Base-by-base conservation (phyloP, 352 stramenopile species). In the Globisporangium solare region DNA sequence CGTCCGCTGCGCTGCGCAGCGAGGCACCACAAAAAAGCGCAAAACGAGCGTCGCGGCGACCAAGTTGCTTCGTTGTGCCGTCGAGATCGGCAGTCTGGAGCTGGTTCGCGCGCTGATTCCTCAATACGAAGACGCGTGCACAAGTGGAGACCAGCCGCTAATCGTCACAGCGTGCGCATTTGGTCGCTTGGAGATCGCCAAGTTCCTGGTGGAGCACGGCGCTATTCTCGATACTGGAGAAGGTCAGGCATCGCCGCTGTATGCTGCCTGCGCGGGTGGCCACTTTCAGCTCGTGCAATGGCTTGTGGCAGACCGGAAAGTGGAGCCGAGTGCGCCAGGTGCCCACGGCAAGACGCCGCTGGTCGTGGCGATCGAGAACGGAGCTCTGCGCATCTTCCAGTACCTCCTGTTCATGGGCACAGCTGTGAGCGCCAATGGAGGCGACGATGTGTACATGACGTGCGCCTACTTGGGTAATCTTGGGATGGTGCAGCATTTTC, bases 401-500 rank as follows among this genome's bases (percentile, higher is more conserved):
- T 43, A 43, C 17, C 39, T 43, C 13, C 39, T 43, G 13, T 43
- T 43, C 10, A 43, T 43, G 39, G 39, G 39, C 18, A 13, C 39
- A 7, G 39, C 4, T 43, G 39, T n/a, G 5, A 43, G 13, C 13
- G 17, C 39, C 1, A 43, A n/a, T 13, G 13, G 39, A n/a, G 39
- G 39, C 39, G 39, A 13, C 2, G 39, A 43, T 43, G 39, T n/a
- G 39, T 43, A 43, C 39, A 18, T n/a, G 13, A 15, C 18, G 39
- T 43, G 39, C 17, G 39, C 39, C 3, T n/a, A 43, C 12, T 15
- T 43, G 12, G 39, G 39, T 10, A 43, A 43, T n/a, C 17, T 43
- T 43, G 39, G 39, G 39, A 43, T 43, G 39, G 39, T 43, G 39
- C 4, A n/a, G 39, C 39, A 43, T 43, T 43, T 43, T 43, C 39